These are phyloP conservation scores for Podila clonocystis DNA, from an alignment of 192 early-diverging fungal genomes.

Conservation along the genomic window DNA sequence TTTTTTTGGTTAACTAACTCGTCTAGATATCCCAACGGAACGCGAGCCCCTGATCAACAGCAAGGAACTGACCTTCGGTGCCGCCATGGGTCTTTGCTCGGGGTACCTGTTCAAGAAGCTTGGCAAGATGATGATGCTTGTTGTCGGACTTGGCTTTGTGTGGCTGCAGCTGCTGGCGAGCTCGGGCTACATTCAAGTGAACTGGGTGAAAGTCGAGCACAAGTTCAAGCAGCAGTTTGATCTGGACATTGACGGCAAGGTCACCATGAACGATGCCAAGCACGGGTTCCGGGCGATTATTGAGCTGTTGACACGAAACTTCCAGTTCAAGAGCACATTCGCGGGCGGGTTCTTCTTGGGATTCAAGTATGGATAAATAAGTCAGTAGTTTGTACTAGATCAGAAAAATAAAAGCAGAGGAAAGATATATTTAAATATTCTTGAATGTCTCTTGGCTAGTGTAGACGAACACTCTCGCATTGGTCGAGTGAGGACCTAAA, in stretches of 20 bases:
- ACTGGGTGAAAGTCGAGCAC: slow-evolving; percentile 53
- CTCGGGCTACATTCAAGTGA: slow-evolving; percentile 54
- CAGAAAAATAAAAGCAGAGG: background rate
- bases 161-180: slow-evolving; percentile 53
- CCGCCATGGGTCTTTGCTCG: slow-evolving; percentile 57
- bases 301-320: slow-evolving; percentile 53
- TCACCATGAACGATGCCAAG: slow-evolving; percentile 43
- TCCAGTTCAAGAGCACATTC: slow-evolving; percentile 65
- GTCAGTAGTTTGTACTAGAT: too few species aligned
- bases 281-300: slow-evolving; percentile 46
- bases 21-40: background rate
- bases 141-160: slow-evolving; percentile 57
- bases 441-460: too few species aligned
- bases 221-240: slow-evolving; percentile 50
- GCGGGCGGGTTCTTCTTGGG: slow-evolving; percentile 56
- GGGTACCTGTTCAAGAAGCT: slow-evolving; percentile 62
- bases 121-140: slow-evolving; percentile 56
- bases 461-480: too few species aligned
- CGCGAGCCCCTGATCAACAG: slow-evolving; percentile 43
- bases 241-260: slow-evolving; percentile 54
- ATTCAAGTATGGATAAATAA: slow-evolving; percentile 55
- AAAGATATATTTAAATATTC: background rate
- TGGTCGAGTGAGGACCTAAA: too few species aligned
- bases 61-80: slow-evolving; percentile 59
- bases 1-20: background rate